Evolutionary conservation across 2,329 filamentous ascomycete species (phyloP), one percentile per base, ranked within the genome.

Genomic region (Botryotinia convoluta): DNA sequence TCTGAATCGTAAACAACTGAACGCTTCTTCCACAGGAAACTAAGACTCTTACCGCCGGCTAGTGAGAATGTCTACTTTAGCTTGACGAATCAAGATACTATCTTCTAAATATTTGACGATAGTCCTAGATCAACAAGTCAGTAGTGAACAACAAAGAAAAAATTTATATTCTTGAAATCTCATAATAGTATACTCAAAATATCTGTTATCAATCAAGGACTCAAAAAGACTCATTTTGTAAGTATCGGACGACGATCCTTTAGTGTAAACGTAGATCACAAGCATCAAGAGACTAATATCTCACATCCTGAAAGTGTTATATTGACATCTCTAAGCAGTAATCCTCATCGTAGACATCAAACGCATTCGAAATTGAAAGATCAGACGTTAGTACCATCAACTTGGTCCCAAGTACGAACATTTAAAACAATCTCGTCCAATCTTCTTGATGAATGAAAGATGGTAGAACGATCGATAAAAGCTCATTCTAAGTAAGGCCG

Each of bases 341-440:
- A 37, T 65, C 0, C 4, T 4, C 3, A 48, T 51, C 12, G 0
- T 8, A 9, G 2, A 65, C 1, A 26, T 1, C 9, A 18, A 37
- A 18, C 1, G 2, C 5, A 16, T 64, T 12, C 0, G 3, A 37
- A 16, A 18, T 8, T 1, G 14, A 18, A 12, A 51, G 2, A 48
- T 48, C 0, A 37, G 29, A n/a, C 1, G 3, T 48, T 8, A 37
- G 1, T n/a, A 10, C 0, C 4, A 9, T 0, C 0, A 9, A n/a
- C 1, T n/a, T 5, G 29, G 0, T 10, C 6, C 7, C 3, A n/a
- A 14, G 1, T 3, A 1, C 0, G 7, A 37, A 48, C 29, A 51
- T 37, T n/a, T 1, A 3, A 65, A 51, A 65, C 0, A 9, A 29
- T 65, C 29, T 10, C 22, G 3, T 48, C 5, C 3, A 1, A 35